Evolutionary conservation across 306 rosid genomes (phyloP), one percentile per base, ranked within the genome.

Genomic region (Acacia confusa): DNA sequence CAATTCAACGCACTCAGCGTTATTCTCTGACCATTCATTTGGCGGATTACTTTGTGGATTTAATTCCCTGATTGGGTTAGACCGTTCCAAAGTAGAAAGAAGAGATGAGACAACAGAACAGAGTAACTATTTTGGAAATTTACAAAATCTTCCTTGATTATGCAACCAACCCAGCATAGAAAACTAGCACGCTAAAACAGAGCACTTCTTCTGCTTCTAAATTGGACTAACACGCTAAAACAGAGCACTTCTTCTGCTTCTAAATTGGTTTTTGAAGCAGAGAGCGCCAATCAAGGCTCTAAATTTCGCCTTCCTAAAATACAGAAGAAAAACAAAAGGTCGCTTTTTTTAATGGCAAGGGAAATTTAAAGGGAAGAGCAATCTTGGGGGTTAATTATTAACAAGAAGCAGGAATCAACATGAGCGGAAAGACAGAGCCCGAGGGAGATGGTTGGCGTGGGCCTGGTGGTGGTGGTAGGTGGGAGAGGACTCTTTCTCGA

Each of bases 351-450:
- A 13, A 13, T 55, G 11, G 4, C 12, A n/a, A n/a, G 13, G 25
- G 28, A 55, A 55, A 20, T n/a, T n/a, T 7, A 20, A 53, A 53
- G 60, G 67, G 34, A 25, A 28, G 36, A 60, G 36, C 67, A 12
- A 14, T 60, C 0, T 25, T 11, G 48, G 36, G 67, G 68, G 68
- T 61, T 61, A 61, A 25, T 53, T 22, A n/a, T 57, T 9, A 57
- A 57, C 64, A 57, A 22, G 25, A 19, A 53, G 64, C 30, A 9
- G 64, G 30, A 27, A 27, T 81, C 64, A 89, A 70, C 93, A 89
- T 69, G 96, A 91, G 86, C 83, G 87, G 61, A 91, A 91, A 65
- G 82, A 73, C 32, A 91, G 4, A 79, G 87, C 53, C 52, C 43
- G 75, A 36, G 91, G 83, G 68, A 87, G 89, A 22, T 82, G 74